These are phyloP conservation scores for Pichia nakasei DNA, from an alignment of 805 yeast species.

Conservation along the genomic window DNA sequence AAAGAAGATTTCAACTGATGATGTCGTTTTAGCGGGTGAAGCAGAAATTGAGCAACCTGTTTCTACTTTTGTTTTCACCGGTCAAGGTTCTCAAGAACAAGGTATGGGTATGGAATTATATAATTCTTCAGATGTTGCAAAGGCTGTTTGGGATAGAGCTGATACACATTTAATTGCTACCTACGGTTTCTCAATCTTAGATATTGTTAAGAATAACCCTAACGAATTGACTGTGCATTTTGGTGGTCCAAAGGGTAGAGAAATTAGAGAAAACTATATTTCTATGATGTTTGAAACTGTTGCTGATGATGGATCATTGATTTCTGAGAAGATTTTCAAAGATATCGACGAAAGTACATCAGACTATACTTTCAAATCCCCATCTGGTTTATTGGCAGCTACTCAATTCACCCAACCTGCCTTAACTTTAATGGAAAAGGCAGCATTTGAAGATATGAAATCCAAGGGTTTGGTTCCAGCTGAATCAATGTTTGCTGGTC, in stretches of 20 bases:
- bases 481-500: conserved; percentile 96
- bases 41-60: conserved; percentile 99
- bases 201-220: conserved; percentile 94
- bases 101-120: conserved; percentile 99
- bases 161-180: conserved; percentile 85
- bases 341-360: conserved; percentile 74
- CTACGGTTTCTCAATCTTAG: conserved; percentile 94
- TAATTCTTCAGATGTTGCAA: conserved; percentile 83
- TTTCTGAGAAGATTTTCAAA: conserved; percentile 92
- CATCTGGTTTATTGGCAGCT: conserved; percentile 91
- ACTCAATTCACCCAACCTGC: conserved; percentile 99
- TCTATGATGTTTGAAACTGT: conserved; percentile 97
- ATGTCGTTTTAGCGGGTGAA: conserved; percentile 78
- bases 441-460: conserved; percentile 95
- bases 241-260: conserved; percentile 96
- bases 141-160: conserved; percentile 96
- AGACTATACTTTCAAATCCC: conserved; percentile 82
- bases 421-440: conserved; percentile 97
- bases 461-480: conserved; percentile 91
- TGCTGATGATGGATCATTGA: conserved; percentile 71
- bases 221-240: conserved; percentile 91
- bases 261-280: conserved; percentile 87
- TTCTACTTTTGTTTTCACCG: conserved; percentile 94
- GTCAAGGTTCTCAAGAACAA: conserved; percentile 99
- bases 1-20: conserved; percentile 69